Base-by-base conservation (phyloP, 2,329 filamentous ascomycete genomes). In the Paraphaeosphaeria minitans region DNA sequence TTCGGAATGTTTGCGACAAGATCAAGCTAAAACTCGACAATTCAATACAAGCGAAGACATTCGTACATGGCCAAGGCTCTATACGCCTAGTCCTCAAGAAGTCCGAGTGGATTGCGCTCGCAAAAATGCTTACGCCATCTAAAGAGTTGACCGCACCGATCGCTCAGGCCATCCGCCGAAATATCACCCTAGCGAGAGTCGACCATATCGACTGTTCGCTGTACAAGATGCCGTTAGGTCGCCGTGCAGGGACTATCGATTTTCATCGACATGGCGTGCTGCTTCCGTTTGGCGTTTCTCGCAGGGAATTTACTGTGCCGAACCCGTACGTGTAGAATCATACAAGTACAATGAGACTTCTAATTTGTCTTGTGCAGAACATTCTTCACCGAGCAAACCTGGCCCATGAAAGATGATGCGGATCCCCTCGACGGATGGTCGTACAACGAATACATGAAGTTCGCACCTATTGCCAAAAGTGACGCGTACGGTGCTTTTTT, bases 401-500 rank as follows among this genome's bases (percentile, higher is more conserved):
- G 79, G 80, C 74, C 73, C 0, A 75, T 80, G 69, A 63, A 59
- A 4, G 78, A 80, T 49, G 56, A 50, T 43, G 69, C 77, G 0
- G 70, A 78, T 55, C 78, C 79, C 21, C 54, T 76, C 2, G 41
- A 67, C 16, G 77, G 79, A 3, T 82, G 79, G 79, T 3, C 48
- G 1, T 21, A 66, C 2, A 3, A 58, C 2, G 75, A 80, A 0
- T 63, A 78, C n/a, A 39, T 62, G 31, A n/a, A 63, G 21, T 19
- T 58, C 52, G n/a, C 57, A n/a, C 29, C 53, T 4, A 53, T 51
- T 0, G 71, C 75, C 6, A 71, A 65, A 51, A 63, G 69, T 9
- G 79, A 82, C 53, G 42, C 77, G 0, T 78, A 80, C 52, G 79
- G 79, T 19, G 71, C 71, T 16, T 65, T 82, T 0, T 79, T 69